phyloP scores from a whole-genome alignment of 2,329 filamentous ascomycete species.

The Sporothrix globosa region DNA sequence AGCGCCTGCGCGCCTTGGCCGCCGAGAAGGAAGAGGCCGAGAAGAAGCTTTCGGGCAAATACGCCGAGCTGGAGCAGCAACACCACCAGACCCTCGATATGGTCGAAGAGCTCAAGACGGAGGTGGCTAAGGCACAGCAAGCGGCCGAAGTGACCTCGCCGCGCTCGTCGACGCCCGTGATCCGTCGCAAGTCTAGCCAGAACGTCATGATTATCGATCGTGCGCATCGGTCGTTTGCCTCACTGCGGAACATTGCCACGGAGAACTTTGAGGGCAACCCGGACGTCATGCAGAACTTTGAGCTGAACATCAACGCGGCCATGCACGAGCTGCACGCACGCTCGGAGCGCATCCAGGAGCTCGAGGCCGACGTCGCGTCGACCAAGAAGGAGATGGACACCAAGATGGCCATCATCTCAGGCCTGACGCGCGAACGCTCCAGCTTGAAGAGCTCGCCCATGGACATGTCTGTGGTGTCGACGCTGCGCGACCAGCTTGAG shows the following conservation, averaged over 20 bases:
- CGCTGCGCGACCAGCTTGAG: conserved; percentile 83
- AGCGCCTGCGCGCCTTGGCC: conserved; percentile 70
- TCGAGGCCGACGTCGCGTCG: conserved; percentile 80
- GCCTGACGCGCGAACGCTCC: conserved; percentile 87
- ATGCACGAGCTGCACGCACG: conserved; percentile 89
- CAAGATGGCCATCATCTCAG: conserved; percentile 94
- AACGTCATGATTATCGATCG: conserved; percentile 85
- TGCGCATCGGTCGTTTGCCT: conserved; percentile 86
- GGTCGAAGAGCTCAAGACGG: conserved; percentile 87
- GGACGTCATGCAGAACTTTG: conserved; percentile 88
- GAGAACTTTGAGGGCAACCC: conserved; percentile 83
- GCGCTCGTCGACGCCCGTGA: conserved; percentile 71
- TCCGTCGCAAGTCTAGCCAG: conserved; percentile 91
- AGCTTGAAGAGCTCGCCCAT: conserved; percentile 83
- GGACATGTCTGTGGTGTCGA: conserved; percentile 88
- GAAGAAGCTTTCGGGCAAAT: conserved; percentile 72
- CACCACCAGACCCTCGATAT: conserved; percentile 82
- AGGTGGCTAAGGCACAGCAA: conserved; percentile 76
- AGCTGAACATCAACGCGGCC: conserved; percentile 85
- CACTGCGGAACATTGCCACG: conserved; percentile 81
- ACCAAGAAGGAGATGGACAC: conserved; percentile 95
- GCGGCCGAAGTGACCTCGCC: conserved; percentile 62
- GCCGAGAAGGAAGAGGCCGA: conserved; percentile 77
- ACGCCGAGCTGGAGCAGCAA: conserved; percentile 78
- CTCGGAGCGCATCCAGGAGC: conserved; percentile 84